A percentile compares a stretch with the other conserved stretches of the same genome.
Evolutionary conservation across 495 filamentous ascomycete species (phyloP).

Genomic region (Massariosphaeria phaeospora): DNA sequence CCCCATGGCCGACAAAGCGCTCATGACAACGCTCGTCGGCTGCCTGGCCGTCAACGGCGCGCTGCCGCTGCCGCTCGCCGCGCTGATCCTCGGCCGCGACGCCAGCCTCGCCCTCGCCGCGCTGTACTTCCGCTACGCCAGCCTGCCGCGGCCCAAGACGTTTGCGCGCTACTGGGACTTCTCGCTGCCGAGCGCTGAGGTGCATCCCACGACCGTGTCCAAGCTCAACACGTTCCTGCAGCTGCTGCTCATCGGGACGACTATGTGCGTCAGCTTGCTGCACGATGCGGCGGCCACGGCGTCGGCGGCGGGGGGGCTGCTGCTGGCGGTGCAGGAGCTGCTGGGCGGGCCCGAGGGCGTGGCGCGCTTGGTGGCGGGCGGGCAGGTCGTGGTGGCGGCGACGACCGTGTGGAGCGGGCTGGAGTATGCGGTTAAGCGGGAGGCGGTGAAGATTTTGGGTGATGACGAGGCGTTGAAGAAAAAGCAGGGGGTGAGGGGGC

Average conservation of each 20-base stretch:
- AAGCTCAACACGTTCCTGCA: constrained; percentile 56
- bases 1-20: constrained; percentile 89
- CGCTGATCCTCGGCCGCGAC: constrained; percentile 85
- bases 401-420: constrained; percentile 42
- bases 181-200: constrained; percentile 84
- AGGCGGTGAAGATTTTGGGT: constrained; percentile 42
- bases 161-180: constrained; percentile 97
- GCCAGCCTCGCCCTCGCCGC: constrained; percentile 80
- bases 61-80: constrained; percentile 78
- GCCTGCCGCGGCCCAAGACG: constrained; percentile 86
- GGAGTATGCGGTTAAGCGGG: constrained; percentile 40
- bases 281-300: constrained; percentile 20
- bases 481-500: constrained; percentile 40
- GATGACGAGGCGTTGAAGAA: constrained; percentile 39
- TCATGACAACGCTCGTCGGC: constrained; percentile 84
- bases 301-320: constrained; percentile 4
- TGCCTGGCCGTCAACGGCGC: constrained; percentile 74
- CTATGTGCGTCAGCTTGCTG: constrained; percentile 26
- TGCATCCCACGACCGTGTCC: constrained; percentile 82
- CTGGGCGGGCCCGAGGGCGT: constrained; percentile 27
- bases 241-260: constrained; percentile 40
- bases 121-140: constrained; percentile 92
- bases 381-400: constrained; percentile 38
- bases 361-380: constrained; percentile 26
- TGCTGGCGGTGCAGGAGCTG: not conserved